Percentiles rank a stretch among this genome's conserved stretches.
phyloP scores from a whole-genome alignment of 495 filamentous ascomycete genomes.

The Aspergillus funiculosus region DNA sequence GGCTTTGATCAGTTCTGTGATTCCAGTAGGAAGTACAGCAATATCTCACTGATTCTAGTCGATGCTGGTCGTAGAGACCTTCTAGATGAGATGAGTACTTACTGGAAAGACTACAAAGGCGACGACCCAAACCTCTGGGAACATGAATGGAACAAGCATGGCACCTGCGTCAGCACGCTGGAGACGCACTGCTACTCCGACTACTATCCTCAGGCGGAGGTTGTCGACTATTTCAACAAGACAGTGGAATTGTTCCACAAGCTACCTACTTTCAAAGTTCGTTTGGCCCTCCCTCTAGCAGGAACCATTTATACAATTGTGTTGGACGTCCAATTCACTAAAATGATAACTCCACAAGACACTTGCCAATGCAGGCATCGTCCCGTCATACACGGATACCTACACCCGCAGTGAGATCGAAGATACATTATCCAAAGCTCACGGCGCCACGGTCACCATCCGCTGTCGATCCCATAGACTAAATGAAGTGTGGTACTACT shows the following conservation, averaged over 20 bases:
- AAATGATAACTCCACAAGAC: slow-evolving; percentile 26
- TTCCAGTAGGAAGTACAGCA: slow-evolving; percentile 57
- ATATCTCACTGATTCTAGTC: slow-evolving; percentile 62
- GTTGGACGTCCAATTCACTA: slow-evolving; percentile 6
- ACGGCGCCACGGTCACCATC: slow-evolving; percentile 62
- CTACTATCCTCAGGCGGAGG: slow-evolving; percentile 58
- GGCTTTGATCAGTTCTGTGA: slow-evolving; percentile 72
- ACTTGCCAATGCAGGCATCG: slow-evolving; percentile 44
- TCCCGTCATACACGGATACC: slow-evolving; percentile 37
- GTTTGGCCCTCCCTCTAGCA: slow-evolving; percentile 4
- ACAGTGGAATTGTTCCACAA: slow-evolving; percentile 47
- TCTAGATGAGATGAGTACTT: slow-evolving; percentile 67
- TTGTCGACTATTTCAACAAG: slow-evolving; percentile 55
- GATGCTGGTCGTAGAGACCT: slow-evolving; percentile 56
- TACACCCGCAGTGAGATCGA: slow-evolving; percentile 63
- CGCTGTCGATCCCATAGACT: slow-evolving; percentile 56
- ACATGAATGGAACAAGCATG: slow-evolving; percentile 88
- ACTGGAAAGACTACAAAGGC: slow-evolving; percentile 66
- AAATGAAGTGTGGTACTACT: slow-evolving; percentile 82
- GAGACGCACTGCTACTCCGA: slow-evolving; percentile 65
- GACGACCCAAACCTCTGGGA: slow-evolving; percentile 68
- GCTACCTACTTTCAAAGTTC: slow-evolving; percentile 40
- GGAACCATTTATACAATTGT: neutral
- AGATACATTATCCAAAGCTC: slow-evolving; percentile 53
- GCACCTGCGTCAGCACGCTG: slow-evolving; percentile 55